Conservation (phyloP, 2,329 filamentous ascomycete species). For the Hypomyces perniciosus region DNA sequence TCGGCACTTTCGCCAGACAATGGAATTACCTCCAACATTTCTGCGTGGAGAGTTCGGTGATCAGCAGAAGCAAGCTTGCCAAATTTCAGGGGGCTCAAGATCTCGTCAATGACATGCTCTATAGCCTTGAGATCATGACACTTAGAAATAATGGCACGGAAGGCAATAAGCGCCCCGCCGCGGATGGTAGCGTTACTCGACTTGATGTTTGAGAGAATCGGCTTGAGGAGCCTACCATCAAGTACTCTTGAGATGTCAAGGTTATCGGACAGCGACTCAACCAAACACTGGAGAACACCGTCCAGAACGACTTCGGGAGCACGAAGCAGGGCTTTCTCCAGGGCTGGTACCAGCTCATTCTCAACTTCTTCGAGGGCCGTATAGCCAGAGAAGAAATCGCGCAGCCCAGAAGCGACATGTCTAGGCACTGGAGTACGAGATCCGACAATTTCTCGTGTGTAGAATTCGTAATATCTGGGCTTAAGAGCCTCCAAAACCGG, state of each 20-base stretch:
- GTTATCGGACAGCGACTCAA: constrained; percentile 59
- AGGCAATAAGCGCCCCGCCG: constrained; percentile 67
- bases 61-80: constrained; percentile 81
- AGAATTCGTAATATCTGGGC: constrained; percentile 72
- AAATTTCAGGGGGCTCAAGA: constrained; percentile 71
- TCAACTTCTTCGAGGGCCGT: constrained; percentile 67
- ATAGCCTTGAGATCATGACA: constrained; percentile 54
- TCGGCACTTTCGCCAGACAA: constrained; percentile 56
- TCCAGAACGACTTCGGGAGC: constrained; percentile 85
- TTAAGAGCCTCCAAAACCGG: constrained; percentile 59
- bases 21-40: constrained; percentile 65
- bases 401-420: constrained; percentile 66
- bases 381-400: constrained; percentile 78
- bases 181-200: constrained; percentile 79
- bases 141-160: constrained; percentile 60
- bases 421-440: constrained; percentile 65
- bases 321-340: constrained; percentile 85
- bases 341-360: constrained; percentile 67
- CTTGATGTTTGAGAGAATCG: constrained; percentile 82
- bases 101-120: constrained; percentile 67
- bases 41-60: constrained; percentile 74
- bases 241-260: constrained; percentile 76
- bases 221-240: constrained; percentile 69
- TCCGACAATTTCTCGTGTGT: constrained; percentile 75
- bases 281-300: constrained; percentile 68